Base-by-base conservation (phyloP, 768 basidiomycete genomes). In the Clitopilus passeckerianus region DNA sequence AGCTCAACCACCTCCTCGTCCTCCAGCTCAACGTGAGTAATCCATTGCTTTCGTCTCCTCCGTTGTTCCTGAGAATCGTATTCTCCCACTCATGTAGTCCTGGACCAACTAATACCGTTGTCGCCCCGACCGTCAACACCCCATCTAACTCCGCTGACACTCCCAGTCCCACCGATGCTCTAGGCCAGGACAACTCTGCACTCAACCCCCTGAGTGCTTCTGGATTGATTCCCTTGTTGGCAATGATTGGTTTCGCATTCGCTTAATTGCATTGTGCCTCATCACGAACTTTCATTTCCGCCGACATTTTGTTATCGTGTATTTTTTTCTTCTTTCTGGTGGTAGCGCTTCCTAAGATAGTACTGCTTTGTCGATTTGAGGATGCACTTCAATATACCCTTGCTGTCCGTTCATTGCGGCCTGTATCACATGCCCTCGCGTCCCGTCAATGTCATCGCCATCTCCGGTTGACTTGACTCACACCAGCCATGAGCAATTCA, bases 401-500 rank as follows among this genome's bases (percentile, higher is more conserved):
- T 53, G 20, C 6, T 22, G 53, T 41, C n/a, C 10, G 37, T n/a
- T n/a, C 53, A 22, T 23, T 53, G 23, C 53, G 4, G 27, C 30
- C 12, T 3, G 30, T 53, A 53, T 53, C 23, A 33, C 30, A 53
- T 34, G 33, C 30, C 6, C 30, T 34, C 15, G 33, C 24, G 27
- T 58, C 34, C 9, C 46, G 24, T 46, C 33, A 18, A 44, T 22
- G 33, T 10, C 33, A 37, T 15, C 46, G 37, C 53, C 55, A 22
- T 22, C 57, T 24, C 33, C 22, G 30, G 18, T 35, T 52, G 9
- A 43, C n/a, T 10, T 35, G 22, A 35, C 23, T 9, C 20, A 53
- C 63, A 14, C 34, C 54, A 56, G 61, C 62, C 57, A 69, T 70
- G 69, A 65, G 67, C 18, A 78, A 75, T 46, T 75, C 74, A 5